A percentile compares a stretch with the other conserved stretches of the same genome.
These are phyloP conservation scores for Phragmites australis DNA, from an alignment of 176 grass and related monocot species.

Conservation along the genomic window DNA sequence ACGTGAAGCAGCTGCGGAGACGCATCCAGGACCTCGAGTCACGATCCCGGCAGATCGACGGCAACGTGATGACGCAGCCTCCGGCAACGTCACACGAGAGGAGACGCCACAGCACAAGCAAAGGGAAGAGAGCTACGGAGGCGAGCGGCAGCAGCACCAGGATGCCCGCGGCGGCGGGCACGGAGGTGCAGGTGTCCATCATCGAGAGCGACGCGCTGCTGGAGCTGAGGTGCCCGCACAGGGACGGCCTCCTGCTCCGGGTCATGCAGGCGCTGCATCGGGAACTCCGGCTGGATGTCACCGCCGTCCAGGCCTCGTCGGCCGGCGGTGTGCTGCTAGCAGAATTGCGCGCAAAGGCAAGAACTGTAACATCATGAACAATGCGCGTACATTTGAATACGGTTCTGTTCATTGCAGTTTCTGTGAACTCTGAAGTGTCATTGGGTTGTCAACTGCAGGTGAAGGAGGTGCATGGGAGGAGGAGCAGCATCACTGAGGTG, in stretches of 20 bases:
- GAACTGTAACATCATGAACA: neutral
- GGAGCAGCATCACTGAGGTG: slow-evolving; percentile 70
- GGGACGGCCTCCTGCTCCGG: slow-evolving; percentile 58
- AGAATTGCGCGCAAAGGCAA: slow-evolving; percentile 62
- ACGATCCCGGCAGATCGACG: slow-evolving; percentile 33
- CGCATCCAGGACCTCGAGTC: slow-evolving; percentile 80
- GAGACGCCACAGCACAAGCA: neutral
- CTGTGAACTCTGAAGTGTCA: neutral
- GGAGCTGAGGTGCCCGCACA: slow-evolving; percentile 61
- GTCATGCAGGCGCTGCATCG: slow-evolving; percentile 66
- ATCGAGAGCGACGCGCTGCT: slow-evolving; percentile 64
- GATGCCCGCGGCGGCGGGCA: neutral
- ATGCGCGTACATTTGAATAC: too few species aligned
- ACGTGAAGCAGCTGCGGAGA: slow-evolving; percentile 73
- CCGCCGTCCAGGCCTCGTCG: slow-evolving; percentile 55
- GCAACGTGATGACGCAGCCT: neutral
- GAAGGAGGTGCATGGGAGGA: slow-evolving; percentile 64
- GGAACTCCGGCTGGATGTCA: slow-evolving; percentile 56
- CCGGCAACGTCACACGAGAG: neutral
- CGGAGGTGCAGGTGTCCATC: slow-evolving; percentile 77
- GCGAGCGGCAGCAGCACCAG: slow-evolving; percentile 17
- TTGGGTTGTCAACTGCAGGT: slow-evolving; percentile 48
- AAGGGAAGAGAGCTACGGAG: slow-evolving; percentile 22
- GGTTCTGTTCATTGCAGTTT: neutral
- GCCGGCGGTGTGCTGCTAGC: slow-evolving; percentile 44